These are phyloP conservation scores for Hirsutella minnesotensis DNA, from an alignment of 2,329 filamentous ascomycete species.

Conservation along the genomic window DNA sequence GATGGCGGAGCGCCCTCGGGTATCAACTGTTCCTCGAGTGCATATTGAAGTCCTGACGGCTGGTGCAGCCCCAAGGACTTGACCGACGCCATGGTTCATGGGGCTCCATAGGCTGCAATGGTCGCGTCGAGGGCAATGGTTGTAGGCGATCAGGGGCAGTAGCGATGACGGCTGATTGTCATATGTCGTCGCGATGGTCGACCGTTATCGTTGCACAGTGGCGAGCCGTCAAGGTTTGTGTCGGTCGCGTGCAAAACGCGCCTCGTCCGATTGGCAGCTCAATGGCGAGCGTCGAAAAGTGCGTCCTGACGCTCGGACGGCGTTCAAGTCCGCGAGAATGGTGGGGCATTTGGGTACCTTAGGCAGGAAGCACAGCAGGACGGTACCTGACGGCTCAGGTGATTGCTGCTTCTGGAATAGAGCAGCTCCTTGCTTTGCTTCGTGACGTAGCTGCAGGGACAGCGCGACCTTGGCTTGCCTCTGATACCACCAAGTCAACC, in stretches of 20 bases:
- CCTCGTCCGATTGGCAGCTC: neutral
- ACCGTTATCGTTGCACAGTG: too few relatives aligned
- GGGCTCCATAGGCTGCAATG: conserved; percentile 17
- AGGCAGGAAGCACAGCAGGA: too few relatives aligned
- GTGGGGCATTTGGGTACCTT: conserved; percentile 3
- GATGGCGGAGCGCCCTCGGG: conserved; percentile 51
- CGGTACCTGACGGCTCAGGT: neutral
- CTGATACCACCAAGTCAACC: neutral
- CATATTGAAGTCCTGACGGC: conserved; percentile 71
- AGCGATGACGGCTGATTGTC: too few relatives aligned
- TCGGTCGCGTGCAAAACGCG: too few relatives aligned
- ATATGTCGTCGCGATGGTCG: too few relatives aligned
- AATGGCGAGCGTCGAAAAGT: neutral
- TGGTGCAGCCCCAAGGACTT: conserved; percentile 85
- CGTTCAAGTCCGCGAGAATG: too few relatives aligned
- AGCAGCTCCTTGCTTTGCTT: neutral
- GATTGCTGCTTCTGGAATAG: neutral
- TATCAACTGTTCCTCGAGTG: conserved; percentile 70
- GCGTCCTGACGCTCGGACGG: too few relatives aligned
- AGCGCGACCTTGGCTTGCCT: neutral
- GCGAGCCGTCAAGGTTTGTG: too few relatives aligned
- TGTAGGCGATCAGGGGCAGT: too few relatives aligned
- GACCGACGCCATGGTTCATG: conserved; percentile 67
- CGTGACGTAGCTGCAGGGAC: neutral
- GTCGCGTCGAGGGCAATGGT: conserved; percentile 3